Base-by-base conservation (phyloP, 352 stramenopile species). In the Phytophthora tentaculata region DNA sequence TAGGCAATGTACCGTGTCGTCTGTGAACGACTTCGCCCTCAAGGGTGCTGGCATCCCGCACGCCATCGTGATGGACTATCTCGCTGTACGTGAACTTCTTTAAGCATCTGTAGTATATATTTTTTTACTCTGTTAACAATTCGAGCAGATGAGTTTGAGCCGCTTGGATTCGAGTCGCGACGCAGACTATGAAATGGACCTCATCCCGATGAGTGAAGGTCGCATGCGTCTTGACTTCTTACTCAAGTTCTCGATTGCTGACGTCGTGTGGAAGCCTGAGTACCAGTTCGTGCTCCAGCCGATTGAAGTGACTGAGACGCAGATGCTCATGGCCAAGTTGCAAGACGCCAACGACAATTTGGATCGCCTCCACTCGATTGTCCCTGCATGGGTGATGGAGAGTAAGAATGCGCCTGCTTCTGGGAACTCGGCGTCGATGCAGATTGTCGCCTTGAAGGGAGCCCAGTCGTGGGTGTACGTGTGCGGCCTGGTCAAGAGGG, bases 231-330 rank as follows among this genome's bases (percentile, higher is more conserved):
- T 76, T 5, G 60, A 67, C 20, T 65, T 77, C 12, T 48, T 57
- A 28, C 48, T 73, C 16, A 64, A 72, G 20, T 77, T 77, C 22
- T 71, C 60, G 12, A 67, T 74, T 35, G 56, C 65, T 14, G 65
- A 57, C 12, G 47, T 74, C 43, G 45, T 69, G 32, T 77, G 70
- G 70, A 51, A 68, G 26, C 59, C 70, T 2, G 53, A 74, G 41
- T 77, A 77, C 48, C 60, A 77, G 23, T 77, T 77, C 26, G 66
- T 74, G 28, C 51, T 77, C 2, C 55, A 74, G 16, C 55, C 65
- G 35, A 61, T 77, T 16, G 49, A 74, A 51, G 56, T 78, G 12
- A 69, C 66, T 0, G 66, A 72, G 26, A 74, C 61, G 17, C 65
- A 78, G 20, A 71, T 74, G 23, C 47, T 78, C n/a, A 28, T 48